Evolutionary conservation across 208 protist species (phyloP).

Genomic region (Porcisia hertigi): DNA sequence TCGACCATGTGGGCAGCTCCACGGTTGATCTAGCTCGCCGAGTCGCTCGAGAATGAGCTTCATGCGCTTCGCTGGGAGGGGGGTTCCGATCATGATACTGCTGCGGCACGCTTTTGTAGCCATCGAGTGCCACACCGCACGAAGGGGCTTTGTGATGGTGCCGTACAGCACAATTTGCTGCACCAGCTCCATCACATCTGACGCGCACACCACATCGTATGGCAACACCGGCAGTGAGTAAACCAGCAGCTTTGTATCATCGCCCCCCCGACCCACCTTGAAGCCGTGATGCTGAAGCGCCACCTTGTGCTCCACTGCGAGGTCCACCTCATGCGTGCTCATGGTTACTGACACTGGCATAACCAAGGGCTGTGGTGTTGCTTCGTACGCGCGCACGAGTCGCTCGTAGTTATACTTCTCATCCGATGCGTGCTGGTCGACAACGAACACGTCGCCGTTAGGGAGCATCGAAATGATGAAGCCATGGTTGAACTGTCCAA

Average conservation of each 20-base stretch:
- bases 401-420: constrained; percentile 95
- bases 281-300: constrained; percentile 89
- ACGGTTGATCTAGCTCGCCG: constrained; percentile 86
- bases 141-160: constrained; percentile 57
- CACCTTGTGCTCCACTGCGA: constrained; percentile 71
- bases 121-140: constrained; percentile 90
- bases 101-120: constrained; percentile 92
- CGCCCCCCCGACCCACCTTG: constrained; percentile 52
- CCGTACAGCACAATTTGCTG: constrained; percentile 76
- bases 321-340: constrained; percentile 74
- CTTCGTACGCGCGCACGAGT: constrained; percentile 64
- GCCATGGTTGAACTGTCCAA: constrained; percentile 95
- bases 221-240: constrained; percentile 77
- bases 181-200: constrained; percentile 90
- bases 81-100: constrained; percentile 94
- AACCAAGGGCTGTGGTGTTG: constrained; percentile 87
- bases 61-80: constrained; percentile 81
- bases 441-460: constrained; percentile 87
- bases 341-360: constrained; percentile 68
- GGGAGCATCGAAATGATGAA: constrained; percentile 89
- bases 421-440: constrained; percentile 96
- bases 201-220: constrained; percentile 81
- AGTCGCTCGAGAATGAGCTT: constrained; percentile 71
- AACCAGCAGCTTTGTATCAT: constrained; percentile 75
- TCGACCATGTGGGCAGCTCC: constrained; percentile 95